A percentile compares a stretch with the other conserved stretches of the same genome.
Conservation (phyloP, 2,329 filamentous ascomycete genomes). For the Phyllosticta citrichinensis region DNA sequence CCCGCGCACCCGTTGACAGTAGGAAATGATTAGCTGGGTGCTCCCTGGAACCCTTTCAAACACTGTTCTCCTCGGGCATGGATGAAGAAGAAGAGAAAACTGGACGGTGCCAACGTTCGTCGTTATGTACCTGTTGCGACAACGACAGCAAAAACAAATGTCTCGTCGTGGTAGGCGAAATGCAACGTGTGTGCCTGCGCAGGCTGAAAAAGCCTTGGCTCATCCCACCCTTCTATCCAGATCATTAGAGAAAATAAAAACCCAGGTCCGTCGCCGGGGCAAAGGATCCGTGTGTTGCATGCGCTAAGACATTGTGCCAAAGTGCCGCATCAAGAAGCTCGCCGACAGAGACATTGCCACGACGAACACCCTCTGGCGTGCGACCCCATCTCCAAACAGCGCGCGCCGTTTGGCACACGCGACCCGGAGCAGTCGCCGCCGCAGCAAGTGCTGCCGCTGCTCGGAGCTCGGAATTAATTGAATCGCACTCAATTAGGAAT, state of each 20-base stretch:
- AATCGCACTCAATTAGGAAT: slow-evolving; percentile 4
- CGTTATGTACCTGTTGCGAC: slow-evolving; percentile 5
- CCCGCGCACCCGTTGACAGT: not conserved
- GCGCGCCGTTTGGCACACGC: not conserved
- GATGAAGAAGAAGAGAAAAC: not conserved
- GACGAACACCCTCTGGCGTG: not conserved
- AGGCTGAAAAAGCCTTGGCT: slow-evolving; percentile 7
- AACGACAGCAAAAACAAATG: not conserved
- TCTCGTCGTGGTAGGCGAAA: slow-evolving; percentile 5
- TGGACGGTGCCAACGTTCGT: slow-evolving; percentile 5
- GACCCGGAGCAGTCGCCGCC: not conserved
- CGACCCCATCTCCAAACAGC: not conserved
- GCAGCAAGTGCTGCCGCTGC: not conserved
- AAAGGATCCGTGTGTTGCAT: not conserved
- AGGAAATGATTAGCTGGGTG: not conserved
- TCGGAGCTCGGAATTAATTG: not conserved
- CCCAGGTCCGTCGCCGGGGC: not conserved
- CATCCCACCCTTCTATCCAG: slow-evolving; percentile 11
- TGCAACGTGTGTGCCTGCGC: slow-evolving; percentile 8
- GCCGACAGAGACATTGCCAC: not conserved
- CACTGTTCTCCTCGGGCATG: not conserved
- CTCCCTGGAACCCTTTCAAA: not conserved
- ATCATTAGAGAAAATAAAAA: slow-evolving; percentile 8
- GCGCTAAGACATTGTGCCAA: not conserved
- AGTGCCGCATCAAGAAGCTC: not conserved